Base-by-base conservation (phyloP, 495 filamentous ascomycete species). In the Talaromyces trachyspermus region DNA sequence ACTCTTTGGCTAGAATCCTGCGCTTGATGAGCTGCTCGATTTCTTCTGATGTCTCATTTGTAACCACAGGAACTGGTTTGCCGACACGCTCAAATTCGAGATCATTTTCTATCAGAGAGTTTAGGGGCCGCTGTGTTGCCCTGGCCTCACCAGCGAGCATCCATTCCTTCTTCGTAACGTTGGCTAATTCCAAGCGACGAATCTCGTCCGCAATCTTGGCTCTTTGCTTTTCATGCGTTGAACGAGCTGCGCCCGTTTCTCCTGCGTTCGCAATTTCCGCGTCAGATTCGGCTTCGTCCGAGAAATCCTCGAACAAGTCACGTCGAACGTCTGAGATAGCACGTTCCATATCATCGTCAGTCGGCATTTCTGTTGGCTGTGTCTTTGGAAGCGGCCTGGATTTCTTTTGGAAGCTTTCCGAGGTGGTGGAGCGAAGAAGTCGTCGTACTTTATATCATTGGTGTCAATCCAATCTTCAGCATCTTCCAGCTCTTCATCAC, bases 71-170 rank as follows among this genome's bases (percentile, higher is more conserved):
- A 1, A 95, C 84, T 0, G 92, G 92, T 61, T 96, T 97, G 50
- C 92, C 94, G n/a, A 86, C 79, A 40, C 92, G 79, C 62, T 98
- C 92, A 55, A 96, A 97, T 44, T 97, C 92, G 11, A 98, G 75
- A 51, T 96, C 89, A 64, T 97, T 84, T 61, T 96, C 94, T 2
- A 98, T 77, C 0, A 98, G 76, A 1, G 90, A 95, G 64, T 98
- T 97, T 14, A 89, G 49, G 0, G 94, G 92, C 38, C 92, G 75
- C 49, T 88, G 86, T 2, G 71, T 71, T 1, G 88, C 94, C 37
- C 80, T 77, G 30, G 89, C 92, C 74, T 98, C 92, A 56, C 92
- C 92, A 9, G 85, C 74, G 27, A 97, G 71, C 40, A 84, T 86
- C 92, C 92, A 98, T 51, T 89, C 79, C 38, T 88, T 84, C 63